phyloP scores from a whole-genome alignment of 352 stramenopile species.

The Phytophthora litchii region DNA sequence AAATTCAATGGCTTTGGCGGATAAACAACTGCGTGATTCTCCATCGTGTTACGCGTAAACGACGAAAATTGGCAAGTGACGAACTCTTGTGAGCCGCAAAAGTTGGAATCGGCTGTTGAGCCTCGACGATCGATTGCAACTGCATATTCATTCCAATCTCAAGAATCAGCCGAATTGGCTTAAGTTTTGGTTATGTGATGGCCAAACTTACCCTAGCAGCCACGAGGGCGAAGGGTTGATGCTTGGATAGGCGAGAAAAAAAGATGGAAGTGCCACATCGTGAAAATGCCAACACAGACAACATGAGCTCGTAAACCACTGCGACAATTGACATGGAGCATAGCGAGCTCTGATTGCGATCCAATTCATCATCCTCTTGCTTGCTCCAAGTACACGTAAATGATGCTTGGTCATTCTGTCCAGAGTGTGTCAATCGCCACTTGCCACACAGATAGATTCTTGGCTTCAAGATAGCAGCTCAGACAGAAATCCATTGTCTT shows the following conservation, averaged over 20 bases:
- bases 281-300: too few relatives aligned
- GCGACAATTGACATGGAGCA: conserved; percentile 14
- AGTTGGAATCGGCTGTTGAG: conserved; percentile 8
- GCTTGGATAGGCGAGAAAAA: conserved; percentile 18
- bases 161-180: conserved; percentile 26
- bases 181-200: conserved; percentile 14
- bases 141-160: conserved; percentile 25
- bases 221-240: conserved; percentile 12
- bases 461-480: conserved; percentile 53
- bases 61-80: conserved; percentile 18
- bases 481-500: conserved; percentile 54
- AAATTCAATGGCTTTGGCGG: conserved; percentile 30
- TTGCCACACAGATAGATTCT: conserved; percentile 43
- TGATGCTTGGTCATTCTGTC: background rate
- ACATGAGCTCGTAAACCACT: background rate
- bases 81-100: conserved; percentile 13
- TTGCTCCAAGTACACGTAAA: background rate
- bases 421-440: conserved; percentile 38
- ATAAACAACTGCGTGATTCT: conserved; percentile 11
- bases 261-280: background rate
- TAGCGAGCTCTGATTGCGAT: background rate
- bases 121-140: too few relatives aligned
- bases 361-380: background rate
- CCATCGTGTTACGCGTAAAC: conserved; percentile 9
- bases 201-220: conserved; percentile 1